Evolutionary conservation across 148 eudicot genomes (phyloP).

Genomic region (Vaccinium darrowii): DNA sequence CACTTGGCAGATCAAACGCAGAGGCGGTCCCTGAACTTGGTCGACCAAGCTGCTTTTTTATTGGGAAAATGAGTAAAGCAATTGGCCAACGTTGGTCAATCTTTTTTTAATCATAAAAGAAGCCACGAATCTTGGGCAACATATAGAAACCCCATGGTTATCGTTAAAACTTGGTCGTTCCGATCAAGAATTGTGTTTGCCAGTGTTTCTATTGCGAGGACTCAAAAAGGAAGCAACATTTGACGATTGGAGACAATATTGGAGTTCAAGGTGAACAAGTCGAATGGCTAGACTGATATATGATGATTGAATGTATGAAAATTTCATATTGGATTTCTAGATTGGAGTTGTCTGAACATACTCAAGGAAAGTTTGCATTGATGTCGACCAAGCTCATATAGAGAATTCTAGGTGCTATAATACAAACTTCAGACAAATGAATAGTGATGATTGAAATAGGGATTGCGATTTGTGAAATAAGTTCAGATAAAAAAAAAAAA

Average conservation of each 20-base stretch:
- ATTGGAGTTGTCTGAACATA: not conserved
- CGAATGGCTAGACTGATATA: no score
- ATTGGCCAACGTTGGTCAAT: not conserved
- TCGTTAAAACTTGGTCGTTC: not conserved
- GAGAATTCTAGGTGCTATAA: no score
- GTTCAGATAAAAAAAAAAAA: not conserved
- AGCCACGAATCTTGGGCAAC: not conserved
- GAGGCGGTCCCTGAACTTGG: not conserved
- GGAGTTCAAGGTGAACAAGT: not conserved
- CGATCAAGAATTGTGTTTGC: not conserved
- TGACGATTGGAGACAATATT: not conserved
- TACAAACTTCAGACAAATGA: not conserved
- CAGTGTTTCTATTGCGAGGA: not conserved
- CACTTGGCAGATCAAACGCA: not conserved
- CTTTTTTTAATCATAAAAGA: not conserved
- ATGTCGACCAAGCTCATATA: no score
- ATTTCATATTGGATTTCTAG: not conserved
- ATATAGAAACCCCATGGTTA: not conserved
- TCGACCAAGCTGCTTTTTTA: not conserved
- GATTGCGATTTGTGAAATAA: not conserved
- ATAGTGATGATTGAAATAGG: not conserved
- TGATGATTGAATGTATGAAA: no score
- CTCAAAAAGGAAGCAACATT: not conserved
- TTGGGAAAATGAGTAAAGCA: not conserved
- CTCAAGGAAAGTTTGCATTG: not conserved